Evolutionary conservation across 495 filamentous ascomycete genomes (phyloP).

Genomic region (Penicillium roqueforti): DNA sequence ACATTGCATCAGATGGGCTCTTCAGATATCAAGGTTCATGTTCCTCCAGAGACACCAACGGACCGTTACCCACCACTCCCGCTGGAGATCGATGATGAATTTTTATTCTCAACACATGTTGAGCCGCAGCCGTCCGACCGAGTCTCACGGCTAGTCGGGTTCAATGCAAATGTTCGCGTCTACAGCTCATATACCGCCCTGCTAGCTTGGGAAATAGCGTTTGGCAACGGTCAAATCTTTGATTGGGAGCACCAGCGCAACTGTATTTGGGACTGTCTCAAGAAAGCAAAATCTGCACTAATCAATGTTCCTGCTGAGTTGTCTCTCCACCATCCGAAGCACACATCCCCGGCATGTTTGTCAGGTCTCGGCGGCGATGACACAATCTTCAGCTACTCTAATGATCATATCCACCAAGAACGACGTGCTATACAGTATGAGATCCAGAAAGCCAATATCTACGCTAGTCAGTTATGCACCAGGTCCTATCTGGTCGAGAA

Average conservation of each 20-base stretch:
- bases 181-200: constrained; percentile 67
- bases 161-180: constrained; percentile 70
- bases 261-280: constrained; percentile 57
- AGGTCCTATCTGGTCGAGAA: constrained; percentile 79
- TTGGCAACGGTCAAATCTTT: constrained; percentile 64
- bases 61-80: constrained; percentile 80
- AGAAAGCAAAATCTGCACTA: constrained; percentile 55
- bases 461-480: constrained; percentile 67
- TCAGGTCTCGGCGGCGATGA: constrained; percentile 19
- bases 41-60: constrained; percentile 66
- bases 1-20: constrained; percentile 65
- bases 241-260: constrained; percentile 68
- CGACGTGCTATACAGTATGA: constrained; percentile 62
- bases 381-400: constrained; percentile 19
- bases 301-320: constrained; percentile 58
- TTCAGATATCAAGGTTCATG: constrained; percentile 55
- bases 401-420: constrained; percentile 28
- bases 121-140: constrained; percentile 57
- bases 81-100: constrained; percentile 73
- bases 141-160: constrained; percentile 64
- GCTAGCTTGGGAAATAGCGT: constrained; percentile 66
- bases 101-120: constrained; percentile 59
- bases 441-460: constrained; percentile 82
- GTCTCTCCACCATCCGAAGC: constrained; percentile 39
- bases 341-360: constrained; percentile 4